phyloP scores from a whole-genome alignment of 177 flowering plant species.

The Vitis hybrid region DNA sequence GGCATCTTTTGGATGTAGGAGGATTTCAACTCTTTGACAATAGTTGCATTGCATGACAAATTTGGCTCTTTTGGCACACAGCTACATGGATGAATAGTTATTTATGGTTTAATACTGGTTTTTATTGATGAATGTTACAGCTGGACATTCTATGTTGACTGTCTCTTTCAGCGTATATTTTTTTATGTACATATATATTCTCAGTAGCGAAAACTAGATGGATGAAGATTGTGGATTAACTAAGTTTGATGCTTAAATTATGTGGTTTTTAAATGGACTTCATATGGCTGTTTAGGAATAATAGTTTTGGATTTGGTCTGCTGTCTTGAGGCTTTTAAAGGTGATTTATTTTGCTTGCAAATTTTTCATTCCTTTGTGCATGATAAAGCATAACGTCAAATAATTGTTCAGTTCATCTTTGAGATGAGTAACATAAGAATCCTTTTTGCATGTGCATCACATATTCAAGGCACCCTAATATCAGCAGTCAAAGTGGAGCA shows the following conservation, averaged over 20 bases:
- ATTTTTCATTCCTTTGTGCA: background rate
- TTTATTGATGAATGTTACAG: no score
- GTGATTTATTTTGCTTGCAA: background rate
- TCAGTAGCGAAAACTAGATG: background rate
- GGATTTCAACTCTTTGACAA: no score
- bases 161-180: no score
- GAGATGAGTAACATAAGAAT: background rate
- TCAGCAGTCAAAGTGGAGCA: conserved; percentile 99
- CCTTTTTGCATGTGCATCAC: conserved; percentile 1
- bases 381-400: background rate
- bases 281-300: background rate
- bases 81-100: no score
- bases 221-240: background rate
- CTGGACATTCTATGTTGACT: background rate
- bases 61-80: no score
- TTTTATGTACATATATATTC: no score
- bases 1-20: no score
- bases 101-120: no score
- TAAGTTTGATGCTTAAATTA: background rate
- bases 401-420: background rate
- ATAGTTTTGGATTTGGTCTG: background rate
- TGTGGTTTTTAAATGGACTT: background rate
- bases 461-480: conserved; percentile 90
- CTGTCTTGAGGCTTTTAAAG: background rate
- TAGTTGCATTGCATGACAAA: no score